phyloP scores from a whole-genome alignment of 73 alveolate species.

The Tetrahymena malaccensis region DNA sequence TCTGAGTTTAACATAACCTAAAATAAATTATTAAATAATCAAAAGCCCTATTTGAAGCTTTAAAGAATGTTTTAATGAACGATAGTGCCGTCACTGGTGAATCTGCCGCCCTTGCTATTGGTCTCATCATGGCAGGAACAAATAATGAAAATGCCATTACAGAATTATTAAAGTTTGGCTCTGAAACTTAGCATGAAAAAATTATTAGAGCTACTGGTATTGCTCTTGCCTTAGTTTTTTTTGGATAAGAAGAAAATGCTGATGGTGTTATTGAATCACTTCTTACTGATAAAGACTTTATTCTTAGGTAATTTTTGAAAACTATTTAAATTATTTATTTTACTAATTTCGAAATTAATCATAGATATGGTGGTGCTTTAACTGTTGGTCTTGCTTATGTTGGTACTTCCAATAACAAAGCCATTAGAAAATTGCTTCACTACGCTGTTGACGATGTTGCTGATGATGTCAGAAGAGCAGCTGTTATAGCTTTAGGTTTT shows the following conservation, averaged over 20 bases:
- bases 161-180: constrained; percentile 51
- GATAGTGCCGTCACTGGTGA: constrained; percentile 90
- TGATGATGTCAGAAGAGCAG: constrained; percentile 98
- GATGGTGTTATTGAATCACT: constrained; percentile 74
- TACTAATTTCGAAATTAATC: too few species aligned
- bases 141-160: constrained; percentile 65
- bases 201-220: constrained; percentile 73
- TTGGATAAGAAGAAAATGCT: constrained; percentile 84
- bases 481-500: constrained; percentile 91
- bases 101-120: constrained; percentile 89
- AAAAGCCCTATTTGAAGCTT: constrained; percentile 27
- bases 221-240: constrained; percentile 76
- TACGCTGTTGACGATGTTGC: constrained; percentile 92
- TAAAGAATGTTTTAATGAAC: constrained; percentile 64
- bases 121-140: constrained; percentile 83
- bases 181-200: constrained; percentile 60
- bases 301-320: constrained; percentile 33
- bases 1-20: neutral
- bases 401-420: constrained; percentile 92
- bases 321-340: too few species aligned
- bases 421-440: constrained; percentile 87
- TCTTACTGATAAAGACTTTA: constrained; percentile 71
- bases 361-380: constrained; percentile 38
- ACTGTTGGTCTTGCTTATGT: constrained; percentile 53
- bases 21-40: neutral